A percentile compares a stretch with the other conserved stretches of the same genome.
These are phyloP conservation scores for Iberis pinnata DNA, from an alignment of 345 rosid genomes.

Conservation along the genomic window DNA sequence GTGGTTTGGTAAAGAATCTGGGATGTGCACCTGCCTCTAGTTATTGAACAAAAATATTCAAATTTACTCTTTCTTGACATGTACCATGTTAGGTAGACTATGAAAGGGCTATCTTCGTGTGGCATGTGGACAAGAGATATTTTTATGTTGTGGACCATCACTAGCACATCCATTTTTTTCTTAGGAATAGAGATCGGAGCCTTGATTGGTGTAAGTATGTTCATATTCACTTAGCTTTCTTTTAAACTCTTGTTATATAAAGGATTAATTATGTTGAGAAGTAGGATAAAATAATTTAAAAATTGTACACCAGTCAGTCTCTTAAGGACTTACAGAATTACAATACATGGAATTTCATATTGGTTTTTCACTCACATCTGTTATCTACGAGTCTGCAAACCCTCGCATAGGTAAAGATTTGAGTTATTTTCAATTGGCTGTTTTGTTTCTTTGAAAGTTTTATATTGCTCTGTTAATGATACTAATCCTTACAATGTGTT, in stretches of 20 bases:
- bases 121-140: slow-evolving; percentile 95
- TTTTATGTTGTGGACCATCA: slow-evolving; percentile 92
- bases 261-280: background rate
- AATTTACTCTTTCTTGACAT: slow-evolving; percentile 13
- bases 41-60: too few species aligned
- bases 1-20: slow-evolving; percentile 66
- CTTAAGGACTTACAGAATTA: slow-evolving; percentile 12
- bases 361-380: slow-evolving; percentile 92
- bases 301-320: too few species aligned
- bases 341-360: slow-evolving; percentile 47
- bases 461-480: too few species aligned
- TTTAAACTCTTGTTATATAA: background rate
- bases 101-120: slow-evolving; percentile 86
- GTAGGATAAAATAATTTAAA: too few species aligned
- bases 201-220: slow-evolving; percentile 81
- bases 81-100: slow-evolving; percentile 78
- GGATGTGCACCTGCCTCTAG: background rate
- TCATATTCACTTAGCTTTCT: background rate
- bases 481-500: too few species aligned
- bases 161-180: slow-evolving; percentile 71
- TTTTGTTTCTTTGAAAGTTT: too few species aligned
- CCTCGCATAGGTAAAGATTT: slow-evolving; percentile 97
- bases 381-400: slow-evolving; percentile 98
- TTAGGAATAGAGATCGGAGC: slow-evolving; percentile 97
- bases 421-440: too few species aligned